phyloP scores from a whole-genome alignment of 1,284 basidiomycete genomes.

The Anthracocystis panici-leucophaei region DNA sequence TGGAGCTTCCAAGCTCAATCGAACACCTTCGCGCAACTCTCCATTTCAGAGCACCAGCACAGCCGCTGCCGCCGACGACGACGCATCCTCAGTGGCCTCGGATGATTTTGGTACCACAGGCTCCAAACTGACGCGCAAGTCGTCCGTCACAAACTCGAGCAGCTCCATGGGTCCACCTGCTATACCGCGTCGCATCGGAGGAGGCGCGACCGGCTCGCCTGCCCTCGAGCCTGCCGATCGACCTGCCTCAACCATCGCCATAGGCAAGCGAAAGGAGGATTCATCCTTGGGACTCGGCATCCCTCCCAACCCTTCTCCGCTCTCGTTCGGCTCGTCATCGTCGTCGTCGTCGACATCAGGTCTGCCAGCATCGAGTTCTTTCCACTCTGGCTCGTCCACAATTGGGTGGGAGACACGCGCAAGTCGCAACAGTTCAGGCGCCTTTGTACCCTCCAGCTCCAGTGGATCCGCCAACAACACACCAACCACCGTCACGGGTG shows the following conservation, averaged over 20 bases:
- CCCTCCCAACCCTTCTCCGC: slow-evolving; percentile 40
- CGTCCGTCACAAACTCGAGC: slow-evolving; percentile 46
- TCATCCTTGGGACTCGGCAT: slow-evolving; percentile 43
- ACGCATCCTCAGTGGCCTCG: slow-evolving; percentile 35
- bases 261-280: slow-evolving; percentile 50
- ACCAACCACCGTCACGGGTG: slow-evolving; percentile 27
- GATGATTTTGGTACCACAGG: slow-evolving; percentile 35
- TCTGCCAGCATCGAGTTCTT: slow-evolving; percentile 35
- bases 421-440: slow-evolving; percentile 35
- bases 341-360: slow-evolving; percentile 5
- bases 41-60: slow-evolving; percentile 12
- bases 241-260: slow-evolving; percentile 36
- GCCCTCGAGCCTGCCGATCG: slow-evolving; percentile 37
- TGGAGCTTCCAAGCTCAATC: slow-evolving; percentile 24
- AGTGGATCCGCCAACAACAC: slow-evolving; percentile 28
- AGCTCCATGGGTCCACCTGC: slow-evolving; percentile 53
- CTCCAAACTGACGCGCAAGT: slow-evolving; percentile 48
- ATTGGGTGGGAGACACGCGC: slow-evolving; percentile 38
- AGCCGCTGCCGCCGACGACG: slow-evolving; percentile 30
- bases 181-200: slow-evolving; percentile 34
- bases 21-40: slow-evolving; percentile 32
- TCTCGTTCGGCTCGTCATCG: slow-evolving; percentile 30
- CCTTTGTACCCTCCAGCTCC: slow-evolving; percentile 33
- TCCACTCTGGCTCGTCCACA: slow-evolving; percentile 40
- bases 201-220: slow-evolving; percentile 21